Evolutionary conservation across 441 rosid species (phyloP).

Genomic region (Aleurites moluccanus): DNA sequence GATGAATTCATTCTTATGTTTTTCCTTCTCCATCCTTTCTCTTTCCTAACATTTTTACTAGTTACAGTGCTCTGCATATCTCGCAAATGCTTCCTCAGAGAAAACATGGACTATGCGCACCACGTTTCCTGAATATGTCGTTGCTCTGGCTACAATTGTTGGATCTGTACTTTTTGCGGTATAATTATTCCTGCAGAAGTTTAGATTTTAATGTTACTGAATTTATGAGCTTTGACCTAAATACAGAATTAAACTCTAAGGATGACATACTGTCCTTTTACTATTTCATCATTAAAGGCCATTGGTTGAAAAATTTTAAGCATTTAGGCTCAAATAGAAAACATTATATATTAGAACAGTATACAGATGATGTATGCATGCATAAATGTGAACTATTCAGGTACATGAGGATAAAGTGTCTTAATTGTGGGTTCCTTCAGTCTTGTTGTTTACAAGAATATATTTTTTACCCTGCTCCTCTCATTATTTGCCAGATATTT

Average conservation of each 20-base stretch:
- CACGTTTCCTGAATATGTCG: conserved; percentile 96
- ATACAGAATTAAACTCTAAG: not conserved
- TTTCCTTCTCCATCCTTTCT: conserved; percentile 18
- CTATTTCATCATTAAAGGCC: not conserved
- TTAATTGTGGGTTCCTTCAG: not conserved
- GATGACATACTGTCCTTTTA: not conserved
- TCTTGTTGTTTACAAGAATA: conserved; percentile 3
- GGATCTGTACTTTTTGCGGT: conserved; percentile 98
- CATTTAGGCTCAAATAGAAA: not conserved
- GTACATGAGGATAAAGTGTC: not conserved
- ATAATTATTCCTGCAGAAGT: conserved; percentile 30
- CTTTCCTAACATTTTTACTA: conserved; percentile 10
- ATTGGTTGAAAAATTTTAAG: not conserved
- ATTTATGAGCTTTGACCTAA: not conserved
- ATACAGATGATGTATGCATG: not conserved
- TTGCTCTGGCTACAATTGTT: conserved; percentile 96
- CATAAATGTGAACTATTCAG: not conserved
- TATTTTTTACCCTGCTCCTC: conserved; percentile 10
- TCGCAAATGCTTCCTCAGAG: conserved; percentile 74
- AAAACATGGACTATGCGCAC: conserved; percentile 96
- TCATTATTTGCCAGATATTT: conserved; percentile 61
- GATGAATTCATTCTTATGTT: conserved; percentile 15
- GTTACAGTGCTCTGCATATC: conserved; percentile 84
- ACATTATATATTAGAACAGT: not conserved
- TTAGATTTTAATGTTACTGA: conserved; percentile 8